phyloP scores from a whole-genome alignment of 1,139 yeast genomes.

The Saccharomyces hybrid region DNA sequence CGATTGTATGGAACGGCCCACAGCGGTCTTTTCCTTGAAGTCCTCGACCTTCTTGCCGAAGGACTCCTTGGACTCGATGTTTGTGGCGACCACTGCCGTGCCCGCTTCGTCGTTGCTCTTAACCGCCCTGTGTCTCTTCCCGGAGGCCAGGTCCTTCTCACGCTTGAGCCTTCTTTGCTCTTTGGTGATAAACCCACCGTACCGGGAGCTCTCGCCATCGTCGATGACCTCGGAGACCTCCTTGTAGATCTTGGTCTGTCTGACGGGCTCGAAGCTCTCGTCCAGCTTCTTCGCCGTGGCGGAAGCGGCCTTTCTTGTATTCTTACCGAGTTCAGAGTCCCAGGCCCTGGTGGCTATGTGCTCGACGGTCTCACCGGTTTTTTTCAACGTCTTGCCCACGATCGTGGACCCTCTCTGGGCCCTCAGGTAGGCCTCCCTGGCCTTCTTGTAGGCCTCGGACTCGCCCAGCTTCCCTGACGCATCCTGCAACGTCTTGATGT shows the following conservation, averaged over 20 bases:
- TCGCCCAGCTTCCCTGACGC: conserved; percentile 95
- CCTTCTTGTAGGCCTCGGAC: conserved; percentile 86
- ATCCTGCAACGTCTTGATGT: conserved; percentile 90
- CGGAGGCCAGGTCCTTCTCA: conserved; percentile 56
- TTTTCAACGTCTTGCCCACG: conserved; percentile 74
- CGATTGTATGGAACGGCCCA: conserved; percentile 59
- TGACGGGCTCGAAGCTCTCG: conserved; percentile 88
- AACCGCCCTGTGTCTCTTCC: conserved; percentile 56
- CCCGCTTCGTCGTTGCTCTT: conserved; percentile 85
- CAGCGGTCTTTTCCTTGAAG: conserved; percentile 57
- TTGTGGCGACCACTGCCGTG: conserved; percentile 72
- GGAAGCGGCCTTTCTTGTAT: conserved; percentile 73
- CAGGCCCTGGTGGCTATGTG: conserved; percentile 86
- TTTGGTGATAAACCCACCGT: conserved; percentile 88
- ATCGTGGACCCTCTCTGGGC: conserved; percentile 78
- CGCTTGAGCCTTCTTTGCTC: conserved; percentile 76
- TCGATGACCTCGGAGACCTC: conserved; percentile 85
- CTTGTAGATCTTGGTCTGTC: conserved; percentile 83
- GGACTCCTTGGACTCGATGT: conserved; percentile 64
- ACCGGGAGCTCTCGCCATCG: conserved; percentile 80
- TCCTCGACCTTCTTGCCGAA: conserved; percentile 60
- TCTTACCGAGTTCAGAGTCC: conserved; percentile 91
- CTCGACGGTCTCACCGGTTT: conserved; percentile 93
- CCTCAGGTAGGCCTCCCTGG: conserved; percentile 83
- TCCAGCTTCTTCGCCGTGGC: conserved; percentile 71